Evolutionary conservation across 345 rosid species (phyloP).

Genomic region (Hirschfeldia incana): DNA sequence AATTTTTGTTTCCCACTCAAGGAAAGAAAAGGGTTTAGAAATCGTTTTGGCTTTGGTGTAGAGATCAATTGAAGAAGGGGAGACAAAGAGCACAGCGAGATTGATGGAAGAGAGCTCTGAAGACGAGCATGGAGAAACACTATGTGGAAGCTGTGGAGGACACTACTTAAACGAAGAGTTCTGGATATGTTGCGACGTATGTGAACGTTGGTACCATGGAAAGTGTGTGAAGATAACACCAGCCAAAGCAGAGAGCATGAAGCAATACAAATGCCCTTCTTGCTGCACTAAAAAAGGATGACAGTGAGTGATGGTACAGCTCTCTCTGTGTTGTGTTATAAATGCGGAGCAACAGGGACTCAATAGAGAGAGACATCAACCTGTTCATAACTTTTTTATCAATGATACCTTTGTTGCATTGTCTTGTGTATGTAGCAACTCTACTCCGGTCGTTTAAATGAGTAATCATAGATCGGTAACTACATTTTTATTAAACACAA

Average conservation of each 20-base stretch:
- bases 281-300: slow-evolving; percentile 73
- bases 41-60: slow-evolving; percentile 19
- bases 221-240: slow-evolving; percentile 92
- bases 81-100: slow-evolving; percentile 56
- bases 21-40: not conserved
- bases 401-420: not conserved
- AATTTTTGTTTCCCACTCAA: not conserved
- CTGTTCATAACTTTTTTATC: slow-evolving; percentile 15
- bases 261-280: slow-evolving; percentile 88
- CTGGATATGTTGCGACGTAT: slow-evolving; percentile 88
- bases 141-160: slow-evolving; percentile 85
- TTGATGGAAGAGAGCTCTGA: slow-evolving; percentile 56
- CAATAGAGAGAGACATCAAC: slow-evolving; percentile 4
- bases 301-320: slow-evolving; percentile 18
- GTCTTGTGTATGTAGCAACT: slow-evolving; percentile 17
- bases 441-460: not conserved
- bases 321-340: not conserved
- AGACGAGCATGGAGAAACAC: slow-evolving; percentile 79
- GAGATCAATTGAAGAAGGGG: slow-evolving; percentile 67
- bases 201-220: slow-evolving; percentile 93
- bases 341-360: not conserved
- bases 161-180: slow-evolving; percentile 76
- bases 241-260: slow-evolving; percentile 82
- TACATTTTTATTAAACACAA: not conserved
- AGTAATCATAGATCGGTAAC: slow-evolving; percentile 6